Percentiles rank a stretch among this genome's conserved stretches.
phyloP scores from a whole-genome alignment of 805 yeast genomes.

The Maudiozyma serrabonitensis region DNA sequence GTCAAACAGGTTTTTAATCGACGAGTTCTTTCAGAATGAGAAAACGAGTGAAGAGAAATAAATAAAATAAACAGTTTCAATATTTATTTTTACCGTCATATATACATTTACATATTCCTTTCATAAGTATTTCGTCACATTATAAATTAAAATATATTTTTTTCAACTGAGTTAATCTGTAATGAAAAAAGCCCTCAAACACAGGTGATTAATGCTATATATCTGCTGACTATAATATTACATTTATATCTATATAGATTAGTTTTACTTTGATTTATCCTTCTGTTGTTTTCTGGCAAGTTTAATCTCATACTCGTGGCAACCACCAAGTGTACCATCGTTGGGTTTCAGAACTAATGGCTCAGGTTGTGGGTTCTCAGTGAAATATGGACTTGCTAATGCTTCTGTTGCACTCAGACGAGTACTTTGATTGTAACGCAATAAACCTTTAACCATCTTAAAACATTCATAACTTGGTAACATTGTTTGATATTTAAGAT shows the following conservation, averaged over 20 bases:
- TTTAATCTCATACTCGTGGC: conserved; percentile 82
- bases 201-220: background rate
- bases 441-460: conserved; percentile 53
- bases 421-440: conserved; percentile 57
- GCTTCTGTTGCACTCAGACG: conserved; percentile 67
- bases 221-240: background rate
- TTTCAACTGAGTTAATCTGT: too few relatives aligned
- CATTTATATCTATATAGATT: background rate
- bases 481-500: conserved; percentile 32
- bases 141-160: too few relatives aligned
- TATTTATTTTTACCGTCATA: too few relatives aligned
- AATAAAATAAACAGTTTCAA: background rate
- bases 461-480: conserved; percentile 45
- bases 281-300: conserved; percentile 56
- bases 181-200: too few relatives aligned
- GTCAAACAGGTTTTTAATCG: conserved; percentile 20
- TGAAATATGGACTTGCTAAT: conserved; percentile 59
- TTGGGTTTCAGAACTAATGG: conserved; percentile 45
- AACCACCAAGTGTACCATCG: conserved; percentile 50
- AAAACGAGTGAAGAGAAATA: background rate
- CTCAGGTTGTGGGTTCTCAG: conserved; percentile 55
- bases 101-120: too few relatives aligned
- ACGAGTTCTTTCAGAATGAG: conserved; percentile 4
- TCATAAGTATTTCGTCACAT: too few relatives aligned
- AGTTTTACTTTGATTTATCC: conserved; percentile 4